These are phyloP conservation scores for Blyttiomyces sp. DNA, from an alignment of 371 early-diverging fungal genomes.

Conservation along the genomic window DNA sequence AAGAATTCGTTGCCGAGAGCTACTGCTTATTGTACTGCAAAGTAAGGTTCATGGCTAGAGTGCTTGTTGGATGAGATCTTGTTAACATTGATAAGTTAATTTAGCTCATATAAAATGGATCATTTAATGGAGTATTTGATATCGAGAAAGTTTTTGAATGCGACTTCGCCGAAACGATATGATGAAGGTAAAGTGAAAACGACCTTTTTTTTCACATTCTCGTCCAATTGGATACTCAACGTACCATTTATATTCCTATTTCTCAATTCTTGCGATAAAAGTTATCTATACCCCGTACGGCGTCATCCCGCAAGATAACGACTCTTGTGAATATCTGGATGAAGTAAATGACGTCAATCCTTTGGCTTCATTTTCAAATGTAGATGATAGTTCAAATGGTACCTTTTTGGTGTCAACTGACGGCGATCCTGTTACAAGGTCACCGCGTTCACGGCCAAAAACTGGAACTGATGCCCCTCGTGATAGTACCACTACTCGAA, in stretches of 20 bases:
- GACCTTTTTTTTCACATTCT: neutral
- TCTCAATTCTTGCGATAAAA: too few species aligned
- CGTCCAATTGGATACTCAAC: neutral
- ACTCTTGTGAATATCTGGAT: neutral
- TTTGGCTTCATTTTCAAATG: neutral
- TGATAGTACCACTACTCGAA: neutral
- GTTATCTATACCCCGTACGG: neutral
- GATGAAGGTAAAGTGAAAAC: slow-evolving; percentile 52
- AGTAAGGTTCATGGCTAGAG: slow-evolving; percentile 25
- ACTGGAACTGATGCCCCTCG: neutral
- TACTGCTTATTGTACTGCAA: slow-evolving; percentile 86
- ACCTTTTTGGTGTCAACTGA: neutral
- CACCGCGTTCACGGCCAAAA: neutral
- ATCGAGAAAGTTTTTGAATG: slow-evolving; percentile 34
- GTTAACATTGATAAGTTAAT: neutral
- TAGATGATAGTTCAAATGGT: neutral
- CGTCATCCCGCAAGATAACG: neutral
- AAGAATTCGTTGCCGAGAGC: slow-evolving; percentile 58
- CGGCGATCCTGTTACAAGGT: neutral
- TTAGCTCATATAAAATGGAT: slow-evolving; percentile 55
- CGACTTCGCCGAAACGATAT: slow-evolving; percentile 46
- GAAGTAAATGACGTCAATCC: too few species aligned
- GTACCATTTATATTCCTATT: too few species aligned
- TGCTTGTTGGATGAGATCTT: too few species aligned
- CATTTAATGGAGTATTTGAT: slow-evolving; percentile 52